Percentiles rank a stretch among this genome's conserved stretches.
Evolutionary conservation across 257 asterid genomes (phyloP).

Genomic region (Lithospermum erythrorhizon): DNA sequence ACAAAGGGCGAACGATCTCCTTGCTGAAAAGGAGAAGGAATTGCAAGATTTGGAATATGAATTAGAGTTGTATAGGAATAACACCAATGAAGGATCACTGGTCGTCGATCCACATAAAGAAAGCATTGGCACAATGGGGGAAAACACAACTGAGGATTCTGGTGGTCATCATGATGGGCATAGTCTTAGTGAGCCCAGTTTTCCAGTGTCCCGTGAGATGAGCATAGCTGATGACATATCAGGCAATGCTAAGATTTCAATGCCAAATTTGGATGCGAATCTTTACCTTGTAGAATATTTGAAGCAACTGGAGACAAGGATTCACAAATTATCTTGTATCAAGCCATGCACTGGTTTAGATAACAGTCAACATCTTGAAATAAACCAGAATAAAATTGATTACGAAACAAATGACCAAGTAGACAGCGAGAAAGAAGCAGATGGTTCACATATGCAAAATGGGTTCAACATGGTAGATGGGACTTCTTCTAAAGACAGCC

Average conservation of each 20-base stretch:
- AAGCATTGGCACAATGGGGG: conserved; percentile 11
- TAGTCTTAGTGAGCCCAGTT: conserved; percentile 9
- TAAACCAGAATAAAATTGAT: no score
- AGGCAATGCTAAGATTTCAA: not conserved
- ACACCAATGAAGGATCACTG: conserved; percentile 20
- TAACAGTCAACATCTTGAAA: no score
- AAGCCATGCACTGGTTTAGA: not conserved
- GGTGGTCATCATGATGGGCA: conserved; percentile 5
- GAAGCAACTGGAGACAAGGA: conserved; percentile 34
- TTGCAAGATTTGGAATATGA: conserved; percentile 74
- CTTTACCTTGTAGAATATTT: conserved; percentile 26
- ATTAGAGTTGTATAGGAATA: conserved; percentile 40
- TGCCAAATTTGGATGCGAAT: conserved; percentile 31
- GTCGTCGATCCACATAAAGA: conserved; percentile 16
- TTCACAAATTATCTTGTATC: conserved; percentile 24
- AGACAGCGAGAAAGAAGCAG: conserved; percentile 13
- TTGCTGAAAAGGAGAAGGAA: conserved; percentile 79
- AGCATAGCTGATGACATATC: conserved; percentile 11
- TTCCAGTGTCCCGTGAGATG: conserved; percentile 9
- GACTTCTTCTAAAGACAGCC: not conserved
- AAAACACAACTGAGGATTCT: conserved; percentile 9
- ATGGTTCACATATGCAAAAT: conserved; percentile 9
- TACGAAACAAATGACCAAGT: no score
- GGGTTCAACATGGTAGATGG: not conserved
- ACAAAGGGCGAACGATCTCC: conserved; percentile 61